phyloP scores from a whole-genome alignment of 2,329 filamentous ascomycete genomes.

The Neopestalotiopsis sp. region DNA sequence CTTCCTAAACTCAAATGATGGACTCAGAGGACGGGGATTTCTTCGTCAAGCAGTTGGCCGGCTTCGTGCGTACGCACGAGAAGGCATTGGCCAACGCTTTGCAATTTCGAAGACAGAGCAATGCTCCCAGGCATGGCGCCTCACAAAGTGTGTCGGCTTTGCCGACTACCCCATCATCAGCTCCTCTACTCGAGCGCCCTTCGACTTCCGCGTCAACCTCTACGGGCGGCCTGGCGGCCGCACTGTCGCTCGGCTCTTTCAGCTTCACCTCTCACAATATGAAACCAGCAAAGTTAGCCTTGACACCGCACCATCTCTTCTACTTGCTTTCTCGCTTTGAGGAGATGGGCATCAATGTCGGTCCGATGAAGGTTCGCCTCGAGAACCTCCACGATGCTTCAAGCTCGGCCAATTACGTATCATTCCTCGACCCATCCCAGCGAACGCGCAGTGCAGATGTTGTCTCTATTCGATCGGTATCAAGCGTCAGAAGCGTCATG shows the following conservation, averaged over 20 bases:
- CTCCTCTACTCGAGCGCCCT: slow-evolving; percentile 63
- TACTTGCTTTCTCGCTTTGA: slow-evolving; percentile 96
- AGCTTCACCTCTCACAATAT: slow-evolving; percentile 84
- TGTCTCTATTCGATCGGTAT: slow-evolving; percentile 92
- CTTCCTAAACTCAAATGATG: slow-evolving; percentile 65
- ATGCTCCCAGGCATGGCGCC: slow-evolving; percentile 70
- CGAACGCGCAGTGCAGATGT: slow-evolving; percentile 81
- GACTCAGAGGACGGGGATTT: slow-evolving; percentile 88
- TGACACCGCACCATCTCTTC: slow-evolving; percentile 96
- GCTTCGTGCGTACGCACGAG: slow-evolving; percentile 96
- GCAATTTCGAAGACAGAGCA: slow-evolving; percentile 76
- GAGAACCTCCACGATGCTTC: slow-evolving; percentile 93
- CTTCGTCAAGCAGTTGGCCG: slow-evolving; percentile 94
- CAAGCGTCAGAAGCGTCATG: slow-evolving; percentile 96
- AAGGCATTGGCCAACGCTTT: slow-evolving; percentile 95
- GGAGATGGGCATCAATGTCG: slow-evolving; percentile 87
- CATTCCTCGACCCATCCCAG: slow-evolving; percentile 86
- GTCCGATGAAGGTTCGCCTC: slow-evolving; percentile 93
- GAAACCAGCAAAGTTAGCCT: slow-evolving; percentile 88
- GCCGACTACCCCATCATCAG: slow-evolving; percentile 57
- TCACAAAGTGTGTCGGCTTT: slow-evolving; percentile 69
- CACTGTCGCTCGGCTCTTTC: slow-evolving; percentile 84
- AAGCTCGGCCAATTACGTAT: slow-evolving; percentile 91
- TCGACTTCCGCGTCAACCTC: slow-evolving; percentile 73
- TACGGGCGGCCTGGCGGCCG: slow-evolving; percentile 74